Percentiles rank a stretch among this genome's conserved stretches.
These are phyloP conservation scores for Ogataea ganodermae DNA, from an alignment of 805 yeast species.

Conservation along the genomic window DNA sequence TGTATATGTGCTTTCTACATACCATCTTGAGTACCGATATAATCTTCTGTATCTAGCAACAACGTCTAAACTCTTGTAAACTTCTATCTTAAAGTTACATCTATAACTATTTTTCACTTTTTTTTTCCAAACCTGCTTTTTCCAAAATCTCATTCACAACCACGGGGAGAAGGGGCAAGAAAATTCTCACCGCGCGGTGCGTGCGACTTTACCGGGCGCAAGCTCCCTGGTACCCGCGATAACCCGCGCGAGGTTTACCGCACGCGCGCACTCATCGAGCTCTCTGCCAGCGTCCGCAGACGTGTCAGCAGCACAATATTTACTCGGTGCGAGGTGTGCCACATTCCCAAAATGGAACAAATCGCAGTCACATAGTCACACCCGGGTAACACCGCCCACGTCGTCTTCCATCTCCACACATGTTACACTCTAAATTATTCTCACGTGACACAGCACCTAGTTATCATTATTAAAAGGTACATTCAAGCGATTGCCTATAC, in stretches of 20 bases:
- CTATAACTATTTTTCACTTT: conserved; percentile 7
- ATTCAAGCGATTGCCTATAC: neutral
- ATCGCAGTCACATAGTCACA: conserved; percentile 1
- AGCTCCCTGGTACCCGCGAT: neutral
- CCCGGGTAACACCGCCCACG: neutral
- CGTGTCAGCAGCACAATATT: conserved; percentile 3
- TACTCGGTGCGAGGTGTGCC: neutral
- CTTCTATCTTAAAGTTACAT: conserved; percentile 4
- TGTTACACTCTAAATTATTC: too few species aligned
- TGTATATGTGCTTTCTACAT: conserved; percentile 9
- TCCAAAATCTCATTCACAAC: neutral
- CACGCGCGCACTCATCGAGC: neutral
- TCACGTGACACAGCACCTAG: neutral
- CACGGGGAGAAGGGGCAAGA: neutral
- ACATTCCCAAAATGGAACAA: neutral
- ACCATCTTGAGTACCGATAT: conserved; percentile 15
- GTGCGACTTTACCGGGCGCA: neutral
- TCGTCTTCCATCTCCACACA: too few species aligned
- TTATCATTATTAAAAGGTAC: neutral
- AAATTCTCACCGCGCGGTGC: conserved; percentile 1
- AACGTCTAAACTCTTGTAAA: conserved; percentile 5
- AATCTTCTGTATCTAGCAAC: conserved; percentile 8
- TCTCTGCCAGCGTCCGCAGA: conserved; percentile 2
- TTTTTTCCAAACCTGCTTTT: conserved; percentile 4
- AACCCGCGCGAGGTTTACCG: neutral